Evolutionary conservation across 805 yeast species (phyloP).

Genomic region (Metschnikowia reukaufii): DNA sequence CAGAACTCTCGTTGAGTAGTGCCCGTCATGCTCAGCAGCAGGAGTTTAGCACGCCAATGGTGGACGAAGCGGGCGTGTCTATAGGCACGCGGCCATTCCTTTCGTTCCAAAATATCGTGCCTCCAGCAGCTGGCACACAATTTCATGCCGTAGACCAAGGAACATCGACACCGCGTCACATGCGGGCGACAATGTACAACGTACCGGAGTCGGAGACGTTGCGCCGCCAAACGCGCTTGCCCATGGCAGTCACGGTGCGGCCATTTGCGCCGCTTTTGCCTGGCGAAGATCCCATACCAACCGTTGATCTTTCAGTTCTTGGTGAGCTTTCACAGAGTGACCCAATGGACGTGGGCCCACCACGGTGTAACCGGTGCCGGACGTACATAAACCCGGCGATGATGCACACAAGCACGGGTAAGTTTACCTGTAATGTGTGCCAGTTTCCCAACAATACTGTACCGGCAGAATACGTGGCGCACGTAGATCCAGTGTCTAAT

Average conservation of each 20-base stretch:
- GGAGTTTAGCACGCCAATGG: constrained; percentile 17
- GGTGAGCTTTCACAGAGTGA: constrained; percentile 27
- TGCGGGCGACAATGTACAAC: constrained; percentile 77
- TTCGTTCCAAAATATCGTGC: constrained; percentile 74
- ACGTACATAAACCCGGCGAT: constrained; percentile 85
- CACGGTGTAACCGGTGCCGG: constrained; percentile 90
- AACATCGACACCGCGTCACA: constrained; percentile 74
- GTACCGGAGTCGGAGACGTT: constrained; percentile 74
- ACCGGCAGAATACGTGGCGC: constrained; percentile 65
- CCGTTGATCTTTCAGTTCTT: constrained; percentile 55
- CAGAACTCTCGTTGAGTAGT: constrained; percentile 13
- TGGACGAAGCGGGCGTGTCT: constrained; percentile 10
- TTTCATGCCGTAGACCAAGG: constrained; percentile 79
- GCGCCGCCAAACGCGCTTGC: constrained; percentile 68
- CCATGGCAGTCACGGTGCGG: constrained; percentile 75
- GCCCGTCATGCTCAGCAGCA: constrained; percentile 15
- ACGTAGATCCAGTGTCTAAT: constrained; percentile 56
- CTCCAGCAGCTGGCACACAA: constrained; percentile 80
- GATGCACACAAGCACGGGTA: constrained; percentile 60
- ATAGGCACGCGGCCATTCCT: constrained; percentile 46
- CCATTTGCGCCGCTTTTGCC: constrained; percentile 73
- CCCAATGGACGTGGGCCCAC: constrained; percentile 56
- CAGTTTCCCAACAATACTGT: constrained; percentile 64
- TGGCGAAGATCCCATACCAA: constrained; percentile 61
- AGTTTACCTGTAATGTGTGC: constrained; percentile 84